Evolutionary conservation across 495 filamentous ascomycete species (phyloP), one percentile per base, ranked within the genome.

Genomic region (Bombardia bombarda): DNA sequence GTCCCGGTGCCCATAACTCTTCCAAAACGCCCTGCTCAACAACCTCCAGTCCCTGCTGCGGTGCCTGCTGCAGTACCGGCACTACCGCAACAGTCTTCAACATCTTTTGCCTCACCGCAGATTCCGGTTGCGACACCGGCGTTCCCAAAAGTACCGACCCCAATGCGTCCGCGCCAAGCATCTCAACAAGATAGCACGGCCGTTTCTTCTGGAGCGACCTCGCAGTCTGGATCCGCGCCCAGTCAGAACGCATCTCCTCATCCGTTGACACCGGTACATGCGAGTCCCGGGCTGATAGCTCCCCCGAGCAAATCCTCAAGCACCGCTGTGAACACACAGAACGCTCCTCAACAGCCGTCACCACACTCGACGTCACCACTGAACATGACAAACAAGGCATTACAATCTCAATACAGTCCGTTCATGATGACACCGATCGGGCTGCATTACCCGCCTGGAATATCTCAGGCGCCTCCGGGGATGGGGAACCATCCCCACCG

Each of bases 71-170:
- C 47, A 55, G 67, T 61, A 48, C 86, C 64, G 62, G 78, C 61
- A 17, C 53, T 74, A 21, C 68, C 65, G 36, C 68, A 70, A 16
- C 65, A 69, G 31, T 50, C 53, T 20, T 51, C 56, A 30, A 52
- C 57, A 9, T 59, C 60, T 22, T 72, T 79, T 46, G 77, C 78
- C 16, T 97, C 92, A 17, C 93, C 93, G 12, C 84, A 84, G 54
- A 70, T 89, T 26, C 63, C 81, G 22, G 72, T 86, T 47, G 82
- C 87, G 17, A 90, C 86, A 4, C 90, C 92, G 4, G 79, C 78
- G 28, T 65, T 93, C 31, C 83, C 90, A 1, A 95, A 95, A 59
- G 79, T 79, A 32, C 77, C 87, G 3, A 90, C 87, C 18, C 86
- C 88, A 12, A 80, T 75, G 44, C 82, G 84, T 34, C 69, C 77